phyloP scores from a whole-genome alignment of 768 basidiomycete genomes.

The Baorangia bicolor region DNA sequence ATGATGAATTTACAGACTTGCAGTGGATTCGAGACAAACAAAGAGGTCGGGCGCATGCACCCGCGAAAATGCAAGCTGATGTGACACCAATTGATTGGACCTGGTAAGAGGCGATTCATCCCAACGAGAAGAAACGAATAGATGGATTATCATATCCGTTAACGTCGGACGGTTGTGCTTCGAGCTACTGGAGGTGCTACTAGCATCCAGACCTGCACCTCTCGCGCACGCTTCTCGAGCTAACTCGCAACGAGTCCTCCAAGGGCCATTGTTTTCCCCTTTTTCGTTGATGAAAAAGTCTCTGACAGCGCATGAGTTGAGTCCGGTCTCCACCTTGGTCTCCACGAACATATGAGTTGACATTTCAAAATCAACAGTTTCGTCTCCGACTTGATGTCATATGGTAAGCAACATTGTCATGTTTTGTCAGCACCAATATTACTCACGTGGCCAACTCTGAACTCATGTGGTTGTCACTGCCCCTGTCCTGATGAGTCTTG shows the following conservation, averaged over 20 bases:
- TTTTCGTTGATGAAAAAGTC: neutral
- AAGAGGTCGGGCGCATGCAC: neutral
- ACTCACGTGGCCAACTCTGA: no score
- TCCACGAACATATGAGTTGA: no score
- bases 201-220: neutral
- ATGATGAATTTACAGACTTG: neutral
- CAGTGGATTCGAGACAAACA: neutral
- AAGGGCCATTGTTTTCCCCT: neutral
- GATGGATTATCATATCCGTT: neutral
- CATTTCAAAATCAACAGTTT: no score
- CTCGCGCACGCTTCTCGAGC: neutral
- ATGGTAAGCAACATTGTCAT: no score
- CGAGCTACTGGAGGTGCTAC: neutral
- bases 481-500: neutral
- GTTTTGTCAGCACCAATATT: no score
- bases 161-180: neutral
- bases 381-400: no score
- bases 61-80: neutral
- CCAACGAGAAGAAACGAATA: neutral
- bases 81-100: neutral
- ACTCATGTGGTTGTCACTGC: no score
- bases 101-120: slow-evolving; percentile 2
- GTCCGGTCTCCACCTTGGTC: no score
- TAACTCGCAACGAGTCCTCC: neutral
- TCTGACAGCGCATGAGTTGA: no score